Percentiles rank a stretch among this genome's conserved stretches.
phyloP scores from a whole-genome alignment of 768 basidiomycete species.

The Kwoniella pini region DNA sequence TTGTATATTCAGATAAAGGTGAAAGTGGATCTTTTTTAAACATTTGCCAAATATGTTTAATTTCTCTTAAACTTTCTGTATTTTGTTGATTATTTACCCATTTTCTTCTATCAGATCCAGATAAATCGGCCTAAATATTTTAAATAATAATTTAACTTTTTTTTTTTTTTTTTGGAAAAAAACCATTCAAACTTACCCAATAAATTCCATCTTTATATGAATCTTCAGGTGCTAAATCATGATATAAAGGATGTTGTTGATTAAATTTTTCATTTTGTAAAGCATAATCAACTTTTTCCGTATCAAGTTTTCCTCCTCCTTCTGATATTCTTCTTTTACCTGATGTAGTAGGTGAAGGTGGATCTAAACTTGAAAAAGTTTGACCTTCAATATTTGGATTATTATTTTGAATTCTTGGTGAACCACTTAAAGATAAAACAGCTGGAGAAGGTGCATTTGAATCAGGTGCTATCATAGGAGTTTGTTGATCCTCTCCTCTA shows the following conservation, averaged over 20 bases:
- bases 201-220: conserved; percentile 36
- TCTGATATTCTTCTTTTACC: background rate
- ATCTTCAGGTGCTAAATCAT: conserved; percentile 44
- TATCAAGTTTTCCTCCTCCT: background rate
- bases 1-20: conserved; percentile 51
- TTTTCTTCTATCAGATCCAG: conserved; percentile 33
- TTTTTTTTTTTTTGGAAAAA: background rate
- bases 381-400: conserved; percentile 1
- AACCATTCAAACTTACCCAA: conserved; percentile 30
- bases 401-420: background rate
- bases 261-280: conserved; percentile 11
- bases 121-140: conserved; percentile 53
- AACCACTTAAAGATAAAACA: conserved; percentile 5
- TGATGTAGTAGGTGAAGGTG: background rate
- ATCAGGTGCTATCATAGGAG: conserved; percentile 20
- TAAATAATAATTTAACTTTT: background rate
- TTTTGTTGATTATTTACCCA: conserved; percentile 52
- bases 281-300: conserved; percentile 10
- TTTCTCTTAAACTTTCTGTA: conserved; percentile 52
- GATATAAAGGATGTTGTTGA: conserved; percentile 31
- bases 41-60: conserved; percentile 48
- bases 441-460: conserved; percentile 20
- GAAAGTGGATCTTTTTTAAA: conserved; percentile 53
- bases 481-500: conserved; percentile 17
- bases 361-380: conserved; percentile 14